Evolutionary conservation across 768 basidiomycete genomes (phyloP).

Genomic region (Phanerochaete carnosa): DNA sequence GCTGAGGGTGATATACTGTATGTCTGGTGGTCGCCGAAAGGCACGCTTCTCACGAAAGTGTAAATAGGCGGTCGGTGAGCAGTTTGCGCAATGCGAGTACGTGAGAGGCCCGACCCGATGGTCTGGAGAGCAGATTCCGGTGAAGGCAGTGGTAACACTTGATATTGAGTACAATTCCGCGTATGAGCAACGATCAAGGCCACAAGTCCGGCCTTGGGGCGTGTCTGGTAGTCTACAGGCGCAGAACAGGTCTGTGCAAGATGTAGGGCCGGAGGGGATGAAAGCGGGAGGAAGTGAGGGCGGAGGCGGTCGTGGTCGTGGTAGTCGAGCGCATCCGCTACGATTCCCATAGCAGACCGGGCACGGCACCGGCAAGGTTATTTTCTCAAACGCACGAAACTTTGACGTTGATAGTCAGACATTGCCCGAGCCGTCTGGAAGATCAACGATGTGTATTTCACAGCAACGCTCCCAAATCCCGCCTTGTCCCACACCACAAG

Average conservation of each 20-base stretch:
- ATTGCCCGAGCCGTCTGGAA: not conserved
- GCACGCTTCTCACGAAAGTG: conserved; percentile 7
- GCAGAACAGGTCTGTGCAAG: not conserved
- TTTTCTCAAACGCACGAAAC: not conserved
- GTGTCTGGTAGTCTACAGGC: not conserved
- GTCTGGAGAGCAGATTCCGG: conserved; percentile 6
- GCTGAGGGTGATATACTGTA: conserved; percentile 6
- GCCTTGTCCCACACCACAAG: conserved; percentile 5
- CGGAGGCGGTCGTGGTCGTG: not conserved
- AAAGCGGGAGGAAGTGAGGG: not conserved
- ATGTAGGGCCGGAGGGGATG: not conserved
- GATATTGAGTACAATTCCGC: not conserved
- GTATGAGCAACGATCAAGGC: not conserved
- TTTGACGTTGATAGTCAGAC: no score
- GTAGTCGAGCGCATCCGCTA: not conserved
- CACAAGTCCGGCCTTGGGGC: not conserved
- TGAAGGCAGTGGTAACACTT: not conserved
- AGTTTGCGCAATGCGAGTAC: not conserved
- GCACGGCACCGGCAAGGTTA: conserved; percentile 8
- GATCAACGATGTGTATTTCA: not conserved
- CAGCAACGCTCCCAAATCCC: not conserved
- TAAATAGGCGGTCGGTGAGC: conserved; percentile 3
- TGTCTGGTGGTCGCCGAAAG: conserved; percentile 1
- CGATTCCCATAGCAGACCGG: conserved; percentile 8
- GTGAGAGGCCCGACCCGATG: conserved; percentile 16